Evolutionary conservation across 306 rosid species (phyloP).

Genomic region (Canavalia gladiata): DNA sequence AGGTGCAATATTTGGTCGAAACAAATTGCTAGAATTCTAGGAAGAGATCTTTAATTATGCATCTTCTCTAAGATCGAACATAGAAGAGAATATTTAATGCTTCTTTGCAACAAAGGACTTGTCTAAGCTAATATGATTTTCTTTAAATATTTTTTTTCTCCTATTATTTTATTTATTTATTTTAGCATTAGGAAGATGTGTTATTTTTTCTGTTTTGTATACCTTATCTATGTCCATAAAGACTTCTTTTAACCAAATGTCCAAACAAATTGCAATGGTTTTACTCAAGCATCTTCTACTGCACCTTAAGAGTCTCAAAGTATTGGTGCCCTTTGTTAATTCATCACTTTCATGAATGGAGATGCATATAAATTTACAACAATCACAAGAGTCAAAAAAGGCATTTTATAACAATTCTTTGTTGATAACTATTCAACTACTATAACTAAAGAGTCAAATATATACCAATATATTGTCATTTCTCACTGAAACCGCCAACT

Average conservation of each 20-base stretch:
- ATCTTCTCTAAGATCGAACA: background rate
- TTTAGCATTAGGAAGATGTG: background rate
- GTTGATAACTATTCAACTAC: background rate
- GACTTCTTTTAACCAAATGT: background rate
- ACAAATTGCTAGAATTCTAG: background rate
- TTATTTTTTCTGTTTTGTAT: background rate
- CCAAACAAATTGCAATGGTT: background rate
- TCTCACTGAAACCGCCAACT: background rate
- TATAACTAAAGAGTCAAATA: background rate
- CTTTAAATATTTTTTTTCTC: conserved; percentile 5
- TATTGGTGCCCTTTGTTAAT: background rate
- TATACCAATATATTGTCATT: background rate
- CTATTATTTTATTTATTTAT: background rate
- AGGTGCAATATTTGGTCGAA: background rate
- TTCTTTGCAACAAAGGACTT: background rate
- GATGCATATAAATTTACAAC: background rate
- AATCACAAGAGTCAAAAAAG: background rate
- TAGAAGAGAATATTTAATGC: background rate
- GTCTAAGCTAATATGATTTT: background rate
- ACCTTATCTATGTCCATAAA: background rate
- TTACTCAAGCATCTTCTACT: background rate
- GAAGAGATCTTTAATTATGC: background rate
- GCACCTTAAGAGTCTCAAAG: background rate
- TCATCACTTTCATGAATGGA: conserved; percentile 2
- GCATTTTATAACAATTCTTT: background rate